Evolutionary conservation across 2,329 filamentous ascomycete genomes (phyloP).

Genomic region (Reticulascus tulasneorum): DNA sequence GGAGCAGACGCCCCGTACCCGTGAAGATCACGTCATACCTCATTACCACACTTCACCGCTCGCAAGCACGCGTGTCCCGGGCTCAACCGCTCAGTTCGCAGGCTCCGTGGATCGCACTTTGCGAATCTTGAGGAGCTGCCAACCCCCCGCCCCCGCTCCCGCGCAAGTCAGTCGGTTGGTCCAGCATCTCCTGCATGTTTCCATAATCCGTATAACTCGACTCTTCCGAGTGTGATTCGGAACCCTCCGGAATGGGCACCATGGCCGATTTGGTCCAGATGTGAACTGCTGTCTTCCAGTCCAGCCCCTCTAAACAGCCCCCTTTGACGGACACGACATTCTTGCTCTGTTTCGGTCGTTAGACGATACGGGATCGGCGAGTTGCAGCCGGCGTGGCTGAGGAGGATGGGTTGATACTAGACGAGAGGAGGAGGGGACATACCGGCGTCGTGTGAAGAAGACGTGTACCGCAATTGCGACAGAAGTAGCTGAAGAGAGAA

Average conservation of each 20-base stretch:
- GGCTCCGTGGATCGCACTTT: constrained; percentile 14
- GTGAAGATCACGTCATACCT: too few relatives aligned
- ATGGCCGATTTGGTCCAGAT: constrained; percentile 67
- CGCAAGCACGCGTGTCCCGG: too few relatives aligned
- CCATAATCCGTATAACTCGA: constrained; percentile 41
- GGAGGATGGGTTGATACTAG: not conserved
- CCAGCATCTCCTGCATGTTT: constrained; percentile 39
- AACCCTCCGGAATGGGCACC: constrained; percentile 63
- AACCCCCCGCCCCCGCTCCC: constrained; percentile 34
- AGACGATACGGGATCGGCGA: not conserved
- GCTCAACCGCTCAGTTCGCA: constrained; percentile 23
- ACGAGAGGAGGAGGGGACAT: constrained; percentile 18
- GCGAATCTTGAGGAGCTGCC: too few relatives aligned
- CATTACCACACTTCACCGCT: too few relatives aligned
- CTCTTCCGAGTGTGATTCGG: constrained; percentile 52
- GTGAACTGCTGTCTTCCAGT: constrained; percentile 59
- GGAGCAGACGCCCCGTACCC: too few relatives aligned
- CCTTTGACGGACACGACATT: constrained; percentile 63
- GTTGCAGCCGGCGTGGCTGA: not conserved
- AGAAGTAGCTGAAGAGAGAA: constrained; percentile 67
- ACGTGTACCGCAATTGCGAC: constrained; percentile 61
- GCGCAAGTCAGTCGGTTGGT: constrained; percentile 38
- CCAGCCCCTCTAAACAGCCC: constrained; percentile 60
- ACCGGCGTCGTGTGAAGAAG: constrained; percentile 59
- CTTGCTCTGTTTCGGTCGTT: constrained; percentile 37